Base-by-base conservation (phyloP, 2,329 filamentous ascomycete genomes). In the Apiospora kogelbergensis region DNA sequence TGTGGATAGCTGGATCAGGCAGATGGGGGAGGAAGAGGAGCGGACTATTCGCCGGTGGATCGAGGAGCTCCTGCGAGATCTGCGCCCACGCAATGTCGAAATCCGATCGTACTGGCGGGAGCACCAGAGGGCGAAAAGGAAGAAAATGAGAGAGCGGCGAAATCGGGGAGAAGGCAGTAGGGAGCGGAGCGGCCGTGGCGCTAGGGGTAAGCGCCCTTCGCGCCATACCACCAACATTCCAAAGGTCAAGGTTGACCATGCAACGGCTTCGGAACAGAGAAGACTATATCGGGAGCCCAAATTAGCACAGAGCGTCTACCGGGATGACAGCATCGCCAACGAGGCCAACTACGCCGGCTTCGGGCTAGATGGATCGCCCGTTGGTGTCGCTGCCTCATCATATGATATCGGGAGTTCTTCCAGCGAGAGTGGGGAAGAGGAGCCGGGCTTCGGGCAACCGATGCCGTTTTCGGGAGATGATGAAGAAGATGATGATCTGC, bases 301-400 rank as follows among this genome's bases (percentile, higher is more conserved):
- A 7, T n/a, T 42, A n/a, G 37, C 37, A 20, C 37, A 65, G n/a
- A 65, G 63, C 17, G 22, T 65, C 22, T 65, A 65, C 63, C 37
- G 63, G 63, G 63, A 41, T 26, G 63, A 65, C 26, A 42, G 37
- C 22, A 42, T 65, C n/a, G 63, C 63, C 63, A 65, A 65, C 37
- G 9, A 26, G n/a, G 37, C 24, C 13, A 24, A 65, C 9, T 6
- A 17, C 15, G 24, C 24, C n/a, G 63, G n/a, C 7, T 26, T 26
- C 3, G 33, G 26, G 20, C 30, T 15, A 5, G 30, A 9, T 5
- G 7, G 17, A 6, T 37, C 17, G n/a, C 30, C 53, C 13, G 53
- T 30, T 37, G 20, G 17, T 30, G 1, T n/a, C 26, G 30, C n/a
- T 11, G 11, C 20, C 17, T 30, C 53, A 60, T 37, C 30, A n/a